Percentiles rank a stretch among this genome's conserved stretches.
These are phyloP conservation scores for Aspergillus arachidicola DNA, from an alignment of 2,329 filamentous ascomycete genomes.

Conservation along the genomic window DNA sequence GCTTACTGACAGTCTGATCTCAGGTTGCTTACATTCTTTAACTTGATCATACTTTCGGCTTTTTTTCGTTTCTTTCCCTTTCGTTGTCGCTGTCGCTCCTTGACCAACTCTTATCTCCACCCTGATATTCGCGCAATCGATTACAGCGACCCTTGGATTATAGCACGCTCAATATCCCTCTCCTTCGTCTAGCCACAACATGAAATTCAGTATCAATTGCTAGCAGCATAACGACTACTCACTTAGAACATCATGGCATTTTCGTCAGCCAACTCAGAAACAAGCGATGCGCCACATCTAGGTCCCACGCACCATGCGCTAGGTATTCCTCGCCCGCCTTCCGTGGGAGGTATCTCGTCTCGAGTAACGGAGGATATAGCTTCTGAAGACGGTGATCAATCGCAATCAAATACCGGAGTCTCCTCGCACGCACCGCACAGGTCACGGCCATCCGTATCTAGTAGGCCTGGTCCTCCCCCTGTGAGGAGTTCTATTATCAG, in stretches of 20 bases:
- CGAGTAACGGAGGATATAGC: slow-evolving; percentile 64
- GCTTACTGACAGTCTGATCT: slow-evolving; percentile 9
- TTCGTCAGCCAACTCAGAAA: slow-evolving; percentile 32
- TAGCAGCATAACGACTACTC: slow-evolving; percentile 15
- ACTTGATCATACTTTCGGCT: slow-evolving; percentile 1
- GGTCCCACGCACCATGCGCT: slow-evolving; percentile 46
- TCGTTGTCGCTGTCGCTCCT: slow-evolving; percentile 22
- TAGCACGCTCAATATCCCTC: slow-evolving; percentile 4
- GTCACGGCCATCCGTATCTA: slow-evolving; percentile 60
- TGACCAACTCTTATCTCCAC: slow-evolving; percentile 2
- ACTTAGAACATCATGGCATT: slow-evolving; percentile 25
- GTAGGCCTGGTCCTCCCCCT: slow-evolving; percentile 53
- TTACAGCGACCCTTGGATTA: not conserved
- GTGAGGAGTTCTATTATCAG: slow-evolving; percentile 39
- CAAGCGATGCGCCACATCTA: slow-evolving; percentile 42
- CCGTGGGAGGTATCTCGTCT: slow-evolving; percentile 61
- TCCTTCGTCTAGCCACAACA: slow-evolving; percentile 19
- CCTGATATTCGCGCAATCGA: not conserved
- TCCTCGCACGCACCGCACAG: slow-evolving; percentile 56
- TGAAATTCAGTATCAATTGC: slow-evolving; percentile 22
- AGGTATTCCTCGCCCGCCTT: slow-evolving; percentile 55
- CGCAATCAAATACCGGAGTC: slow-evolving; percentile 42
- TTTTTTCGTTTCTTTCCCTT: slow-evolving; percentile 5
- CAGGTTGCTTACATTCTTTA: slow-evolving; percentile 25
- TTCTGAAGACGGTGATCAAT: slow-evolving; percentile 55